These are phyloP conservation scores for Fusarium mangiferae DNA, from an alignment of 2,329 filamentous ascomycete genomes.

Conservation along the genomic window DNA sequence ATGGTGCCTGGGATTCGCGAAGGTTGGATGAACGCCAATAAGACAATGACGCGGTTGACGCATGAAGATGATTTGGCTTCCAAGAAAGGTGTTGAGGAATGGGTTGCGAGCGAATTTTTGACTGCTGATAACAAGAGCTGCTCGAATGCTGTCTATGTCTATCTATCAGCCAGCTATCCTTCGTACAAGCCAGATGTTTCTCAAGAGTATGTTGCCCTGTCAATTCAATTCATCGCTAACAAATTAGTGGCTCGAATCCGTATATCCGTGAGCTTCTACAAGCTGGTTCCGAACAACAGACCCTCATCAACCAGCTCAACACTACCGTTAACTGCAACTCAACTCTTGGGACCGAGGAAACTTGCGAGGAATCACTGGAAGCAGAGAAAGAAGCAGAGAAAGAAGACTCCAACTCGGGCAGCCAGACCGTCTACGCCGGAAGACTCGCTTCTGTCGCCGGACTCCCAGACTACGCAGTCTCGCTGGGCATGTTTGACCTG, in stretches of 20 bases:
- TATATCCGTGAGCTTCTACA: background rate
- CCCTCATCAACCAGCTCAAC: background rate
- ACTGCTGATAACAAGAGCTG: background rate
- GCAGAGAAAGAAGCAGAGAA: background rate
- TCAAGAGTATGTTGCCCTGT: background rate
- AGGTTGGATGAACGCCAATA: background rate
- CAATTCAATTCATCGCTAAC: background rate
- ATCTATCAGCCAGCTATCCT: background rate
- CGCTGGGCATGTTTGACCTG: conserved; percentile 14
- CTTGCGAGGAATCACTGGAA: background rate
- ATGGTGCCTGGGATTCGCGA: background rate
- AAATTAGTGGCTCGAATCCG: background rate
- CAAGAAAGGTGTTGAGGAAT: conserved; percentile 1
- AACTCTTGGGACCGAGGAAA: background rate
- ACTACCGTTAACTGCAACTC: conserved; percentile 14
- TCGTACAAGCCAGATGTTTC: conserved; percentile 25
- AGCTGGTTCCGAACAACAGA: background rate
- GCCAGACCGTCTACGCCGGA: background rate
- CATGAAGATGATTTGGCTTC: background rate
- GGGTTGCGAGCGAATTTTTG: background rate
- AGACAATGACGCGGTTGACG: background rate
- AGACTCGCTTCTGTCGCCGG: conserved; percentile 18
- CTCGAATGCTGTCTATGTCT: conserved; percentile 16
- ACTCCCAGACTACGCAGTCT: conserved; percentile 17
- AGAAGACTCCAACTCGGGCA: fast-evolving